Percentiles rank a stretch among this genome's conserved stretches.
phyloP scores from a whole-genome alignment of 2,329 filamentous ascomycete genomes.

The Endocalyx cinctus region DNA sequence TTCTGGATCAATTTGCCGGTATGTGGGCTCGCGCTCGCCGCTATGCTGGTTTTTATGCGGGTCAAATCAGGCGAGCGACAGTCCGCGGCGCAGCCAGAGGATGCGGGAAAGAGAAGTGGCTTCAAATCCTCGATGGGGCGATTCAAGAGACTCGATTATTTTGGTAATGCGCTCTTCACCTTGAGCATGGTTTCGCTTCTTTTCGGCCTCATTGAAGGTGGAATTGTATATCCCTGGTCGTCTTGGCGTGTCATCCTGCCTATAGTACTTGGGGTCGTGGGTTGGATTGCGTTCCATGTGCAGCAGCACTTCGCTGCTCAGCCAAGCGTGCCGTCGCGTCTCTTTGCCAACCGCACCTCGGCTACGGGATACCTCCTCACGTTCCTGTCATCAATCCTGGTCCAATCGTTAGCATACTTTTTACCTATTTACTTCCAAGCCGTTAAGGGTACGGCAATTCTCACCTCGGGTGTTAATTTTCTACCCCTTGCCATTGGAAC shows the following conservation, averaged over 20 bases:
- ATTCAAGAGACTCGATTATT: conserved; percentile 26
- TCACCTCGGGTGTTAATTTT: conserved; percentile 18
- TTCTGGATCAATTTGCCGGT: conserved; percentile 33
- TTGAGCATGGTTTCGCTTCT: conserved; percentile 28
- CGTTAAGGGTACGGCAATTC: conserved; percentile 23
- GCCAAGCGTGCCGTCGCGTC: conserved; percentile 33
- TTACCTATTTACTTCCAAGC: conserved; percentile 39
- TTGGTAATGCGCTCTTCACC: conserved; percentile 32
- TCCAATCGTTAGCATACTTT: conserved; percentile 29
- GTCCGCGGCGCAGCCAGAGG: background rate
- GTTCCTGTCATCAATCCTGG: conserved; percentile 31
- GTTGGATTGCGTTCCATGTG: conserved; percentile 6
- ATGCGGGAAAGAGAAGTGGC: too few relatives aligned
- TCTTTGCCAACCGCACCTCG: conserved; percentile 31
- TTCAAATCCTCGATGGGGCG: too few relatives aligned
- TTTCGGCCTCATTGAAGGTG: conserved; percentile 27
- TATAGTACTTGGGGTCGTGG: conserved; percentile 6
- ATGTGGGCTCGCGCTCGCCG: conserved; percentile 18
- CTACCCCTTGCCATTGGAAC: conserved; percentile 23
- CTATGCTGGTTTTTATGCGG: conserved; percentile 26
- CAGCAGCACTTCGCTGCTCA: conserved; percentile 8
- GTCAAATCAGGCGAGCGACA: conserved; percentile 4
- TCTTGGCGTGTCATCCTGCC: conserved; percentile 12
- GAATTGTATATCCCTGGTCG: conserved; percentile 9
- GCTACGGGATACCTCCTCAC: conserved; percentile 23